Evolutionary conservation across 169 alveolate genomes (phyloP).

Genomic region (Cystoisospora suis): DNA sequence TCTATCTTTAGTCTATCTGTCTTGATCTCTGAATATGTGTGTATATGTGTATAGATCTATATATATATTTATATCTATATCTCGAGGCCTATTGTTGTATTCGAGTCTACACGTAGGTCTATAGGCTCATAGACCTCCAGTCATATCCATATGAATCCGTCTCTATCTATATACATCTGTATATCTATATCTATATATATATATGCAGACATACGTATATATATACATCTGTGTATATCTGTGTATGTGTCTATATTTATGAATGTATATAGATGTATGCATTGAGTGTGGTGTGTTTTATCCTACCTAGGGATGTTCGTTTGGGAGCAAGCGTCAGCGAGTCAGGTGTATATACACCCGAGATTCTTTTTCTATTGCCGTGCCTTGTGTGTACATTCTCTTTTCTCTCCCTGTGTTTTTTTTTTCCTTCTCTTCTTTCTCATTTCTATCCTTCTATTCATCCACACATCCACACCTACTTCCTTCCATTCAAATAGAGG

Average conservation of each 20-base stretch:
- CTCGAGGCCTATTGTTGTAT: neutral
- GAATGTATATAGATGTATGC: neutral
- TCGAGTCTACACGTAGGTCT: neutral
- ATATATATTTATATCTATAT: no score
- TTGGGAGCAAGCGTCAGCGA: neutral
- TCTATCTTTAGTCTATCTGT: no score
- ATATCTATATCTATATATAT: neutral
- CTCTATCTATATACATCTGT: neutral
- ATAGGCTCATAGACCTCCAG: neutral
- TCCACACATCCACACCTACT: no score
- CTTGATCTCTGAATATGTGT: neutral
- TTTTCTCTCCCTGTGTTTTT: no score
- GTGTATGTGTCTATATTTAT: neutral
- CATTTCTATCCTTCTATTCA: no score
- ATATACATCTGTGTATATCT: neutral
- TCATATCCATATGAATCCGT: neutral
- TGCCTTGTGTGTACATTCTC: no score
- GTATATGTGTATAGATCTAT: neutral
- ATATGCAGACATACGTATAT: neutral
- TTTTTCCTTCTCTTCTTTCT: no score
- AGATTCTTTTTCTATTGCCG: neutral
- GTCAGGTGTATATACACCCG: neutral
- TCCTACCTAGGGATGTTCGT: no score
- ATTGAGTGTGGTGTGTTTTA: neutral
- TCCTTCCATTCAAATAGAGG: neutral